phyloP scores from a whole-genome alignment of 2,329 filamentous ascomycete species.

The Apiospora saccharicola region DNA sequence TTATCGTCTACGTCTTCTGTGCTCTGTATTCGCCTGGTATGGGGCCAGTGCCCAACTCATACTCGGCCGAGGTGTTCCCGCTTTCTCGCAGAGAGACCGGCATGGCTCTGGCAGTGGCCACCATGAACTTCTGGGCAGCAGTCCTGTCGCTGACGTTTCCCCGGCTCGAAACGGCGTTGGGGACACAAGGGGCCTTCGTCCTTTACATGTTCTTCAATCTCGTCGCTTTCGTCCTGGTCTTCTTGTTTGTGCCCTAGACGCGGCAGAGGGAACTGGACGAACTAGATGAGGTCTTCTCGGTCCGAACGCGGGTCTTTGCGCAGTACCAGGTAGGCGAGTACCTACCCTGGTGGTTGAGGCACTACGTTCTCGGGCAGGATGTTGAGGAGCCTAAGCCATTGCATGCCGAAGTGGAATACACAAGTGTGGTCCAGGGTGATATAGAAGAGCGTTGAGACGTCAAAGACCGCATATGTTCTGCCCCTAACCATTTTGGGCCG shows the following conservation, averaged over 20 bases:
- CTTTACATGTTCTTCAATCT: constrained; percentile 57
- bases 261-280: neutral
- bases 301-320: constrained; percentile 47
- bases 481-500: no score
- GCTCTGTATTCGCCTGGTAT: constrained; percentile 46
- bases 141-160: constrained; percentile 55
- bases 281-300: constrained; percentile 47
- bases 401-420: neutral
- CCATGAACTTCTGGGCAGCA: constrained; percentile 55
- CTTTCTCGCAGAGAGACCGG: constrained; percentile 67
- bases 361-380: neutral
- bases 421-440: no score
- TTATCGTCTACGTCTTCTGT: constrained; percentile 71
- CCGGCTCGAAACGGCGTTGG: constrained; percentile 51
- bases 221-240: constrained; percentile 52
- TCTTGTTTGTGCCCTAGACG: constrained; percentile 50
- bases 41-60: constrained; percentile 69
- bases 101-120: constrained; percentile 65
- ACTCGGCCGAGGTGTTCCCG: constrained; percentile 72
- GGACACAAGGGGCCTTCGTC: constrained; percentile 54
- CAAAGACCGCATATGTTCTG: no score
- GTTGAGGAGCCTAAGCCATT: constrained; percentile 11
- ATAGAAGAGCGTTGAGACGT: no score
- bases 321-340: constrained; percentile 44
- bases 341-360: constrained; percentile 41